phyloP scores from a whole-genome alignment of 805 yeast genomes.

The Cyberlindnera japonica region DNA sequence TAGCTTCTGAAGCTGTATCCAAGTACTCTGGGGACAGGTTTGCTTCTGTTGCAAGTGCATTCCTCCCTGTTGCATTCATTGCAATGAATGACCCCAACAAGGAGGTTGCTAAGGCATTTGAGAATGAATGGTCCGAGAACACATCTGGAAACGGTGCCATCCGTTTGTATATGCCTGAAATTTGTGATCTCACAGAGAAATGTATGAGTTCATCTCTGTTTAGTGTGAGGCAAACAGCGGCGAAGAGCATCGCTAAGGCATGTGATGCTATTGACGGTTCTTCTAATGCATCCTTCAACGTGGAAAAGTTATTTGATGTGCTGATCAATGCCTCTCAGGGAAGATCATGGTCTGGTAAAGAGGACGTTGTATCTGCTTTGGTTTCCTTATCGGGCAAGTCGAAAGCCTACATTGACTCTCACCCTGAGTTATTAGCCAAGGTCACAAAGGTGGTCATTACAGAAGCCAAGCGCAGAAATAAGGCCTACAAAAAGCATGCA shows the following conservation, averaged over 20 bases:
- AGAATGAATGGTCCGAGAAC: slow-evolving; percentile 71
- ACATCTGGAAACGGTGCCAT: slow-evolving; percentile 73
- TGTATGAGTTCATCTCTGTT: slow-evolving; percentile 55
- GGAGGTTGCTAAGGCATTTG: slow-evolving; percentile 46
- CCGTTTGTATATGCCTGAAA: slow-evolving; percentile 66
- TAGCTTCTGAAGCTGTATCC: slow-evolving; percentile 62
- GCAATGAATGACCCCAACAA: slow-evolving; percentile 64
- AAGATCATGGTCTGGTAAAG: slow-evolving; percentile 88
- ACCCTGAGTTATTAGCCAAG: slow-evolving; percentile 31
- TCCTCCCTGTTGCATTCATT: slow-evolving; percentile 74
- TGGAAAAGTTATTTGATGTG: slow-evolving; percentile 42
- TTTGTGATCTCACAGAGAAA: slow-evolving; percentile 45
- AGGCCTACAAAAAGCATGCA: slow-evolving; percentile 55
- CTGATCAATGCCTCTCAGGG: slow-evolving; percentile 65
- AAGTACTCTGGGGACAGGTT: slow-evolving; percentile 68
- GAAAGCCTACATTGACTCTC: slow-evolving; percentile 30
- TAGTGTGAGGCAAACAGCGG: slow-evolving; percentile 64
- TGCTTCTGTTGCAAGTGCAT: slow-evolving; percentile 53
- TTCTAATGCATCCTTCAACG: slow-evolving; percentile 21
- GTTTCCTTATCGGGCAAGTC: slow-evolving; percentile 53
- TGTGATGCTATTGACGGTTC: slow-evolving; percentile 42
- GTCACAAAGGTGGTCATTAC: slow-evolving; percentile 44
- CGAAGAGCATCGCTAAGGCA: slow-evolving; percentile 59
- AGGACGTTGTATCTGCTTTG: slow-evolving; percentile 64
- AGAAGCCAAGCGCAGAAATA: slow-evolving; percentile 68